A percentile compares a stretch with the other conserved stretches of the same genome.
These are phyloP conservation scores for Fusarium sp. DNA, from an alignment of 2,329 filamentous ascomycete species.

Conservation along the genomic window DNA sequence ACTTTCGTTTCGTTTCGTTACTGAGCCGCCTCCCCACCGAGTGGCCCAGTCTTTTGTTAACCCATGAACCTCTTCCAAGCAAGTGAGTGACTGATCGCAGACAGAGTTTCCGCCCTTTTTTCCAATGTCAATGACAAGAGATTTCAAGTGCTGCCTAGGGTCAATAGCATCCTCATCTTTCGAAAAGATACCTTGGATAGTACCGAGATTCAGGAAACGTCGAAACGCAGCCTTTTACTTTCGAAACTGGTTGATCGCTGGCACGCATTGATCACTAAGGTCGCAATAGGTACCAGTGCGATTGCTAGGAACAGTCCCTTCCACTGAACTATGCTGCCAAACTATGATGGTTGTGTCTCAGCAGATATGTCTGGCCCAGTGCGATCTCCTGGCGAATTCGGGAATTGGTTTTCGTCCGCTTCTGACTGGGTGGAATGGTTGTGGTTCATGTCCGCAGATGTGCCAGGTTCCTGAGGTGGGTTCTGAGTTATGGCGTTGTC, in stretches of 20 bases:
- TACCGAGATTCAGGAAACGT: too few species aligned
- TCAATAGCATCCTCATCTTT: neutral
- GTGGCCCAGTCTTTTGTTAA: constrained; percentile 30
- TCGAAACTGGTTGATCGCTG: too few species aligned
- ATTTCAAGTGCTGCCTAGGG: neutral
- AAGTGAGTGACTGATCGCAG: constrained; percentile 1
- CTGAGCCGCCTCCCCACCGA: constrained; percentile 49
- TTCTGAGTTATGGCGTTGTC: constrained; percentile 44
- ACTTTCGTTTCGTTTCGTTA: constrained; percentile 13
- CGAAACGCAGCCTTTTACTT: too few species aligned
- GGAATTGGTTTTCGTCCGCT: constrained; percentile 52
- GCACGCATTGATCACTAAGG: too few species aligned
- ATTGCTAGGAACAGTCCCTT: constrained; percentile 1
- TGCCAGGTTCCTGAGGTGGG: constrained; percentile 40
- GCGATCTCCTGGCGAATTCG: constrained; percentile 38
- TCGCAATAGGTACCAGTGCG: neutral
- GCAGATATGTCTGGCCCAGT: constrained; percentile 33
- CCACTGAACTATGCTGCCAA: neutral
- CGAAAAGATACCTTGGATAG: too few species aligned
- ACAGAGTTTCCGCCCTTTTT: neutral
- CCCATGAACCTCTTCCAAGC: neutral
- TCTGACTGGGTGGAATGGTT: constrained; percentile 58
- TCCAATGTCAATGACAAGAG: neutral
- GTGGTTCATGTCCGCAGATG: constrained; percentile 45
- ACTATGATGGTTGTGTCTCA: constrained; percentile 30